Conservation (phyloP, 1,139 yeast species). For the Sugiyamaella japonica region DNA sequence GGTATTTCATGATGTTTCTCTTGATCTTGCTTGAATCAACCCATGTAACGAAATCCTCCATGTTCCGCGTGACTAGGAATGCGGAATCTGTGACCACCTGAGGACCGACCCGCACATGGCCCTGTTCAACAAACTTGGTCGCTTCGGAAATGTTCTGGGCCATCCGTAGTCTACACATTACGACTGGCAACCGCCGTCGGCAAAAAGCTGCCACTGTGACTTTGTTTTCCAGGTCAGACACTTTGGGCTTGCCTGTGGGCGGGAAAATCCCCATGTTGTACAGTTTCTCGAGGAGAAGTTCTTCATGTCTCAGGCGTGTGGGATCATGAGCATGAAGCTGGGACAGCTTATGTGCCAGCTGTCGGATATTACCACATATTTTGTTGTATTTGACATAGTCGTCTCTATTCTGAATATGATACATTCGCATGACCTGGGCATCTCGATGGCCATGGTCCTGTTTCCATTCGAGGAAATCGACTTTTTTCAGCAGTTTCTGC, state of each 20-base stretch:
- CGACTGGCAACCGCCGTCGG: slow-evolving; percentile 89
- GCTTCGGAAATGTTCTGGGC: slow-evolving; percentile 89
- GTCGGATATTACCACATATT: slow-evolving; percentile 87
- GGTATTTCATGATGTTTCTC: slow-evolving; percentile 82
- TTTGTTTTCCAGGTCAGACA: slow-evolving; percentile 90
- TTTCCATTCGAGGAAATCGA: slow-evolving; percentile 96
- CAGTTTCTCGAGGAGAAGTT: slow-evolving; percentile 77
- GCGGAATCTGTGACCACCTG: slow-evolving; percentile 95
- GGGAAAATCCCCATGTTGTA: slow-evolving; percentile 79
- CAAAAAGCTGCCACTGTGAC: slow-evolving; percentile 90
- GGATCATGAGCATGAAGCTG: slow-evolving; percentile 85
- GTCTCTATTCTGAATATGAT: slow-evolving; percentile 90
- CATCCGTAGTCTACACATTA: slow-evolving; percentile 94
- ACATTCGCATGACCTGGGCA: slow-evolving; percentile 90
- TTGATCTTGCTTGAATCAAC: slow-evolving; percentile 92
- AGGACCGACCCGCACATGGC: slow-evolving; percentile 97
- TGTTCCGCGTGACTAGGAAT: slow-evolving; percentile 76
- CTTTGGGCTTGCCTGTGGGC: slow-evolving; percentile 72
- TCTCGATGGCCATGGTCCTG: slow-evolving; percentile 95
- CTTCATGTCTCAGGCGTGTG: slow-evolving; percentile 82
- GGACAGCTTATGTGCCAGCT: slow-evolving; percentile 81
- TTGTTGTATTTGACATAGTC: slow-evolving; percentile 93
- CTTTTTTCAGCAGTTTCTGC: slow-evolving; percentile 90
- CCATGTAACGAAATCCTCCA: slow-evolving; percentile 98
- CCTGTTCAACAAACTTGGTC: slow-evolving; percentile 89